Percentiles rank a stretch among this genome's conserved stretches.
phyloP scores from a whole-genome alignment of 768 basidiomycete genomes.

The Podaxis rugospora region DNA sequence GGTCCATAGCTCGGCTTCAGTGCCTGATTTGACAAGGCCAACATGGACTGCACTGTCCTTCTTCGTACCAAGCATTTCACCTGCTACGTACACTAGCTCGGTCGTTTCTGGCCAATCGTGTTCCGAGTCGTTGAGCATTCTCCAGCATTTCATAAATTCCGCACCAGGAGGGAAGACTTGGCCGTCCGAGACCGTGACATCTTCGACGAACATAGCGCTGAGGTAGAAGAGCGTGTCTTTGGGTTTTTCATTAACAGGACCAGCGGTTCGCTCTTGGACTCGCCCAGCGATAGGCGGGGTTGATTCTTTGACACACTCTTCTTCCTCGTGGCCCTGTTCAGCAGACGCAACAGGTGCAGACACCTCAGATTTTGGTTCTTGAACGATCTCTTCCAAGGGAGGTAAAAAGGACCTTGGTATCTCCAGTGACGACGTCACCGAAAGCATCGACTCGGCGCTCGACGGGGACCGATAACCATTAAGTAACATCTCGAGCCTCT shows the following conservation, averaged over 20 bases:
- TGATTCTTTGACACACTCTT: not conserved
- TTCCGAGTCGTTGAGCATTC: slow-evolving; percentile 60
- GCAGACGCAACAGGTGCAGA: not conserved
- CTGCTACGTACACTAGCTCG: slow-evolving; percentile 66
- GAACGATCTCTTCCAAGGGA: not conserved
- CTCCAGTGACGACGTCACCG: not conserved
- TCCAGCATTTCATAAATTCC: slow-evolving; percentile 84
- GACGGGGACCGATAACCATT: not conserved
- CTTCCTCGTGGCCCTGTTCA: not conserved
- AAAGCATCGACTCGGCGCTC: not conserved
- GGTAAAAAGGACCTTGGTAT: not conserved
- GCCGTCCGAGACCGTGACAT: slow-evolving; percentile 71
- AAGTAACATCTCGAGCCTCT: slow-evolving; percentile 5
- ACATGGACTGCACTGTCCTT: slow-evolving; percentile 35
- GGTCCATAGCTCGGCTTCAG: slow-evolving; percentile 61
- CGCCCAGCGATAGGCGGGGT: not conserved
- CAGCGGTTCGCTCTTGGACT: not conserved
- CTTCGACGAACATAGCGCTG: slow-evolving; percentile 55
- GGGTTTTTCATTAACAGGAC: not conserved
- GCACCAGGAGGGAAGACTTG: slow-evolving; percentile 79
- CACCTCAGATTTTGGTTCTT: not conserved
- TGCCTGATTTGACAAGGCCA: slow-evolving; percentile 54
- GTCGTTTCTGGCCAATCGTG: slow-evolving; percentile 67
- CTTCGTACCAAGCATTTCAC: slow-evolving; percentile 50
- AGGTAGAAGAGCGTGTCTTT: slow-evolving; percentile 19